Base-by-base conservation (phyloP, 345 rosid species). In the Pelargonium nanum region DNA sequence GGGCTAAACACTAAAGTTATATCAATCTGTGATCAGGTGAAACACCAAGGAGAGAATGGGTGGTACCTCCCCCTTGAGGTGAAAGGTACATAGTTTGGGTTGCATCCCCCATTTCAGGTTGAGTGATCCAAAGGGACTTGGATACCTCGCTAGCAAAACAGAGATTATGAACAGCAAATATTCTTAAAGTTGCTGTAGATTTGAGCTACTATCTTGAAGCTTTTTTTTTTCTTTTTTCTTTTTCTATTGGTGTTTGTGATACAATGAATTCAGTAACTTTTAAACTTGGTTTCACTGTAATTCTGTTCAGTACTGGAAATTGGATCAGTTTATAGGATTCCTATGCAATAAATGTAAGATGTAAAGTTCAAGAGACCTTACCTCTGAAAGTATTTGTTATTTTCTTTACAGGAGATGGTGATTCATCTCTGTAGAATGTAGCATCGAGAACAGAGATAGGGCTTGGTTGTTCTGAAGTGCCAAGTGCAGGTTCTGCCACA, bases 401-500 rank as follows among this genome's bases (percentile, higher is more conserved):
- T 78, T 81, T 89, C 72, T 80, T 82, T 74, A 87, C 81, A 1
- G 97, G 97, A 26, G 93, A 89, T 65, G 96, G 97, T 60, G 81
- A 75, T 58, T 87, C 97, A 61, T 89, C 97, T 63, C 70, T 71
- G 19, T 73, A 80, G 71, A 85, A 81, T 71, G 86, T 61, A 64
- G 89, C 83, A 73, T 89, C 97, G n/a, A 92, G 96, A 64, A 92
- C 89, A 26, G 98, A 87, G 63, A 89, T 80, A 4, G 96, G 98
- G 65, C 98, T 92, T 6, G 98, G 97, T 66, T 92, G 97, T 71
- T 92, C 89, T 40, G 77, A 72, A 22, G 86, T 64, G 64, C 68
- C 63, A 65, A 60, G 70, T 53, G 69, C 67, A 61, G 69, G 77
- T 73, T 80, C 74, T 63, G 66, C 69, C 63, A 5, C 60, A 48